Conservation (phyloP, 208 protist genomes). For the Leishmania braziliensis region DNA sequence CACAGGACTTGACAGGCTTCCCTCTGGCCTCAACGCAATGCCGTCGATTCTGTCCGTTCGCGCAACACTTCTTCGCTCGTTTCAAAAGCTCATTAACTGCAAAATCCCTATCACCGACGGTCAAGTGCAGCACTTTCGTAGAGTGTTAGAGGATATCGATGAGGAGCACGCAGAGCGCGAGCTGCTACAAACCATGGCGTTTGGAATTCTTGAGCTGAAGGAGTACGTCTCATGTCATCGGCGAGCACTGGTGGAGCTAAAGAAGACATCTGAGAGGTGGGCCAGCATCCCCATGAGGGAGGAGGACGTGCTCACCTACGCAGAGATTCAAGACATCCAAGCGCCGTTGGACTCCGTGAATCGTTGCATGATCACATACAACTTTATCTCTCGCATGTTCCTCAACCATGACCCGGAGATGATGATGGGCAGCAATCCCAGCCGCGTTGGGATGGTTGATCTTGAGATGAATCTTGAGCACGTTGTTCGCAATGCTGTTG, state of each 20-base stretch:
- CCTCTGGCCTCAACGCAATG: conserved; percentile 88
- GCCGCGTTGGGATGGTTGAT: conserved; percentile 83
- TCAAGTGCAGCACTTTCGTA: conserved; percentile 50
- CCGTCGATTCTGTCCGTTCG: conserved; percentile 67
- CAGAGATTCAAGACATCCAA: conserved; percentile 66
- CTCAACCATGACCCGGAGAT: conserved; percentile 48
- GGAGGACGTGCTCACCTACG: conserved; percentile 54
- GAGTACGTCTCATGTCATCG: conserved; percentile 72
- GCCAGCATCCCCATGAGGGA: conserved; percentile 36
- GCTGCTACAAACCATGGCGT: conserved; percentile 78
- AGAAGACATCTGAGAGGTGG: conserved; percentile 42
- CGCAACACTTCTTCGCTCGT: conserved; percentile 75
- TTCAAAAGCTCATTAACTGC: conserved; percentile 67
- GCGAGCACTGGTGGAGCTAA: conserved; percentile 53
- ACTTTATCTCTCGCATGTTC: conserved; percentile 86
- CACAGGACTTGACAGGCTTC: conserved; percentile 68
- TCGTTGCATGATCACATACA: conserved; percentile 78
- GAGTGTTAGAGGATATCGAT: conserved; percentile 76
- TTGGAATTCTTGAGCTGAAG: conserved; percentile 84
- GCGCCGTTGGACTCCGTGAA: conserved; percentile 71
- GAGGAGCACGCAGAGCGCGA: conserved; percentile 63
- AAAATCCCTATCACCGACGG: conserved; percentile 60
- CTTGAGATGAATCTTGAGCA: conserved; percentile 83
- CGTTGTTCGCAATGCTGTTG: conserved; percentile 82
- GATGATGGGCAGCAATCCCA: conserved; percentile 23